These are phyloP conservation scores for Suillus spraguei DNA, from an alignment of 768 basidiomycete species.

Conservation along the genomic window DNA sequence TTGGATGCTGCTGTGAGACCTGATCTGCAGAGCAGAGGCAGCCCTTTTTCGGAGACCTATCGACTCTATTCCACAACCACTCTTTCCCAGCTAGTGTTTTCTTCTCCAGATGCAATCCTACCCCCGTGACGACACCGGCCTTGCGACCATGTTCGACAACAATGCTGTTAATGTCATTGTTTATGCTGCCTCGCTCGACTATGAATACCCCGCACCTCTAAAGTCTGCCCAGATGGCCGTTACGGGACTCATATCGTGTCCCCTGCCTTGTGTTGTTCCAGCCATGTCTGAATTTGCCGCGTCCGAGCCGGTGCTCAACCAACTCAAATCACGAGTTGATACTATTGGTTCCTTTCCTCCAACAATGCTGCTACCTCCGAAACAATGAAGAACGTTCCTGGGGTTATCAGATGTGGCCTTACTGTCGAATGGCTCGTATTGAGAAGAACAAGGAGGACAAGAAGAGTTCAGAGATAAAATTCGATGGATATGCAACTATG, in stretches of 20 bases:
- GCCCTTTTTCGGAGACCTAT: conserved; percentile 55
- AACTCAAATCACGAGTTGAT: conserved; percentile 91
- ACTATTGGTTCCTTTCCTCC: conserved; percentile 78
- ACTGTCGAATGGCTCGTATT: conserved; percentile 68
- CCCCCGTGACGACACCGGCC: conserved; percentile 25
- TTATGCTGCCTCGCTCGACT: conserved; percentile 48
- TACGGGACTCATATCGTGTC: conserved; percentile 33
- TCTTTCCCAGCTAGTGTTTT: conserved; percentile 24
- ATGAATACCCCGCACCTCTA: background rate
- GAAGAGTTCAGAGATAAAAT: conserved; percentile 57
- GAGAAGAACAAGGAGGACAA: conserved; percentile 82
- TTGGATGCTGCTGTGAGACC: conserved; percentile 46
- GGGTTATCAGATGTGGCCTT: conserved; percentile 79
- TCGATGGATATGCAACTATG: conserved; percentile 81
- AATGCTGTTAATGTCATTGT: conserved; percentile 34
- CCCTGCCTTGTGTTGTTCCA: conserved; percentile 79
- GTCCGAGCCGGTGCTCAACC: conserved; percentile 88
- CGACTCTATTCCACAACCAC: conserved; percentile 28
- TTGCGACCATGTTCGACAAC: conserved; percentile 25
- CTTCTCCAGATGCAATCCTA: conserved; percentile 29
- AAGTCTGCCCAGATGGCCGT: conserved; percentile 38
- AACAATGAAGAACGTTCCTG: conserved; percentile 73
- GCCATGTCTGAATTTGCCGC: conserved; percentile 67
- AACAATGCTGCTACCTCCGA: conserved; percentile 63
- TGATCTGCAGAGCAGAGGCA: conserved; percentile 72